Percentiles rank a stretch among this genome's conserved stretches.
Evolutionary conservation across 768 basidiomycete species (phyloP).

Genomic region (Suillus occidentalis): DNA sequence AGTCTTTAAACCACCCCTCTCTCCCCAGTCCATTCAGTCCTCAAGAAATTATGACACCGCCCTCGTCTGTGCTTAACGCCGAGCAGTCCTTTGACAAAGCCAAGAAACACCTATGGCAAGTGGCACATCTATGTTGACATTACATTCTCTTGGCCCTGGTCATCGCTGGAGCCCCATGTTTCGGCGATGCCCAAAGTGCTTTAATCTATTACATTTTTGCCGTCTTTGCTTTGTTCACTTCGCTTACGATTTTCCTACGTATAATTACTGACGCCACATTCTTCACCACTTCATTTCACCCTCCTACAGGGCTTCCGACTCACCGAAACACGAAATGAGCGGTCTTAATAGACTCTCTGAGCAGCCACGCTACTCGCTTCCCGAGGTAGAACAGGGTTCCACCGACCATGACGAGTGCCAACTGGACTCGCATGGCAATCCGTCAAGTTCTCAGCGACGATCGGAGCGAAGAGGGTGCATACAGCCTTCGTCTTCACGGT

Average conservation of each 20-base stretch:
- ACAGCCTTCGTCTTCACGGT: slow-evolving; percentile 16
- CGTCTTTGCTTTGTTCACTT: slow-evolving; percentile 14
- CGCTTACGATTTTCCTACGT: slow-evolving; percentile 24
- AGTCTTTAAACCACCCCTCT: slow-evolving; percentile 24
- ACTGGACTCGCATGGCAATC: background rate
- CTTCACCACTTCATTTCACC: slow-evolving; percentile 21
- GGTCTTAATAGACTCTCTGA: slow-evolving; percentile 15
- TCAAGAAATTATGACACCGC: slow-evolving; percentile 24
- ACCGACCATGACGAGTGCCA: slow-evolving; percentile 24
- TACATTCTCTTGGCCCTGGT: background rate
- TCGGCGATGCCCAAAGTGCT: slow-evolving; percentile 1
- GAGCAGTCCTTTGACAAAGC: slow-evolving; percentile 37
- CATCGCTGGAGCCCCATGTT: slow-evolving; percentile 2
- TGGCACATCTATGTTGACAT: slow-evolving; percentile 13
- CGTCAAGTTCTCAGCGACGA: slow-evolving; percentile 13
- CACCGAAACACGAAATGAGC: slow-evolving; percentile 24
- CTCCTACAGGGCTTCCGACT: slow-evolving; percentile 31
- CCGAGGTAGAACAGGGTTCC: slow-evolving; percentile 18
- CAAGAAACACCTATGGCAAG: slow-evolving; percentile 37
- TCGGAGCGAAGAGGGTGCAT: slow-evolving; percentile 23
- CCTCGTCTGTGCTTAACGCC: slow-evolving; percentile 16
- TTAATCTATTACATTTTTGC: slow-evolving; percentile 8
- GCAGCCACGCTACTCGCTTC: slow-evolving; percentile 1
- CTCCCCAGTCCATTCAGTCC: slow-evolving; percentile 21
- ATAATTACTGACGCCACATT: slow-evolving; percentile 34